phyloP scores from a whole-genome alignment of 176 grass and related monocot species.

The Ensete ventricosum region DNA sequence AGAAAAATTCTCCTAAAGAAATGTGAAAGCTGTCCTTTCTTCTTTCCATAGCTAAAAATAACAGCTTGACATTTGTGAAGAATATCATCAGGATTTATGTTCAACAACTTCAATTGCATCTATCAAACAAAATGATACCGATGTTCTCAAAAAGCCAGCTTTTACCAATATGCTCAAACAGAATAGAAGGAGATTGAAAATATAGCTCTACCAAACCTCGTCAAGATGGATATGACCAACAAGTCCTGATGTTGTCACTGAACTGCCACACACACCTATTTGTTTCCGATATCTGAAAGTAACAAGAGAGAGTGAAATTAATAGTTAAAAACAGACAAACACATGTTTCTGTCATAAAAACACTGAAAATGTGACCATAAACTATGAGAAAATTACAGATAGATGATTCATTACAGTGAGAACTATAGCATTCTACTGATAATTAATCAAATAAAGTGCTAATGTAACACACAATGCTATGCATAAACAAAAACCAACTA shows the following conservation, averaged over 20 bases:
- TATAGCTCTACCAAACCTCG: constrained; percentile 32
- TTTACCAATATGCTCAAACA: constrained; percentile 8
- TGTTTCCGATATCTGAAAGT: constrained; percentile 65
- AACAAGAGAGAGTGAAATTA: neutral
- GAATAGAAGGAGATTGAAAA: neutral
- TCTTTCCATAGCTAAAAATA: constrained; percentile 50
- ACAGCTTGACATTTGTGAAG: constrained; percentile 57
- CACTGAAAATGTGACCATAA: too few species aligned
- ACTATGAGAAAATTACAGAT: too few species aligned
- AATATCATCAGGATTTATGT: constrained; percentile 52
- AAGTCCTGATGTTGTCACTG: constrained; percentile 49
- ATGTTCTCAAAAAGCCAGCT: neutral
- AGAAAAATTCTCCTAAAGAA: constrained; percentile 64
- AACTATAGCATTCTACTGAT: too few species aligned
- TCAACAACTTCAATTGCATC: constrained; percentile 57
- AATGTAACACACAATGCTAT: too few species aligned
- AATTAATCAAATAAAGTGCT: too few species aligned
- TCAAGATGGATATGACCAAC: constrained; percentile 88
- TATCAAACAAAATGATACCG: constrained; percentile 26
- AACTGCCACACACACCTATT: constrained; percentile 35
- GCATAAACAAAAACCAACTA: too few species aligned
- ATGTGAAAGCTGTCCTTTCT: constrained; percentile 66
- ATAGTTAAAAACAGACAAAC: too few species aligned
- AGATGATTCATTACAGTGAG: too few species aligned
- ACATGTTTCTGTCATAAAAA: too few species aligned